Evolutionary conservation across 768 basidiomycete genomes (phyloP).

Genomic region (Solioccasus polychromus): DNA sequence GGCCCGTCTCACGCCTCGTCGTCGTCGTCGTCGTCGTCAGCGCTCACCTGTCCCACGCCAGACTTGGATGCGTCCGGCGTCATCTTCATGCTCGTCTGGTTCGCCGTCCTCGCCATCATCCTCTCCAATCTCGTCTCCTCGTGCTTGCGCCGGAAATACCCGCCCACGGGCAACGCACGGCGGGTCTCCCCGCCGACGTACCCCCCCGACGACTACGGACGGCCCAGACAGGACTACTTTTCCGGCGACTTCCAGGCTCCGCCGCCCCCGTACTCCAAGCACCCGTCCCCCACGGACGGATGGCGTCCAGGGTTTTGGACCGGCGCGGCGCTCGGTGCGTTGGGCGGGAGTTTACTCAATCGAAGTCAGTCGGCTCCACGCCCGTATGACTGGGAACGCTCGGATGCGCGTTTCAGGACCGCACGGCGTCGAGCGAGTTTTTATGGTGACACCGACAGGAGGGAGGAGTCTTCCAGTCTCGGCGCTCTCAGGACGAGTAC

Average conservation of each 20-base stretch:
- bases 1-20: neutral
- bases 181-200: conserved; percentile 26
- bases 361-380: conserved; percentile 28
- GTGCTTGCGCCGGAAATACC: conserved; percentile 39
- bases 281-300: conserved; percentile 28
- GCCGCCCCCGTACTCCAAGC: conserved; percentile 56
- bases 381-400: conserved; percentile 62
- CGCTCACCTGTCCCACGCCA: too few species aligned
- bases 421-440: conserved; percentile 25
- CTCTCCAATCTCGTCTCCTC: conserved; percentile 58
- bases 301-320: conserved; percentile 85
- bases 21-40: too few species aligned
- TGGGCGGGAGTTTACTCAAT: conserved; percentile 59
- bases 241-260: conserved; percentile 48
- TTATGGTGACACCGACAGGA: conserved; percentile 46
- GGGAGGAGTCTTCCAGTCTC: conserved; percentile 66
- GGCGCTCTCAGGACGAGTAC: conserved; percentile 75
- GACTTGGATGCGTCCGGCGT: conserved; percentile 46
- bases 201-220: conserved; percentile 21
- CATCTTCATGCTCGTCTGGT: conserved; percentile 58
- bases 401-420: conserved; percentile 29
- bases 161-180: conserved; percentile 31
- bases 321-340: conserved; percentile 70
- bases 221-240: conserved; percentile 46
- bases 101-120: conserved; percentile 48